Conservation (phyloP, 257 asterid species). For the Scutellaria galericulata region DNA sequence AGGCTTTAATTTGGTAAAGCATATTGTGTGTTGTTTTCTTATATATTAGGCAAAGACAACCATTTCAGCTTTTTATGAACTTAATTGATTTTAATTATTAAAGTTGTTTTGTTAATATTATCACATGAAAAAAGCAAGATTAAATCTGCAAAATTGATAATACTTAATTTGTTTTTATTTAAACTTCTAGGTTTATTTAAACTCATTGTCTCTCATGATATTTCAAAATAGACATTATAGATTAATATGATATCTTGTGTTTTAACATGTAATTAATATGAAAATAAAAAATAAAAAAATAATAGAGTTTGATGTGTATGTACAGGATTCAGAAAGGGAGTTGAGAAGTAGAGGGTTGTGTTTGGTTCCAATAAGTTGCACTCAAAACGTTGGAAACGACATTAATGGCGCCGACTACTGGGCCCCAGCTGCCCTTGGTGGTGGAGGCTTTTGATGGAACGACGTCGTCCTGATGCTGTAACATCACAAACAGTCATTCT, state of each 20-base stretch:
- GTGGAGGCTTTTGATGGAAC: slow-evolving; percentile 46
- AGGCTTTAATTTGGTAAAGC: slow-evolving; percentile 37
- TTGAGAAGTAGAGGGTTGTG: slow-evolving; percentile 85
- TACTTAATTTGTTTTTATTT: neutral
- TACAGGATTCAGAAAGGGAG: slow-evolving; percentile 59
- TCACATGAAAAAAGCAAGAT: slow-evolving; percentile 27
- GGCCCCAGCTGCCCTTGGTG: slow-evolving; percentile 50
- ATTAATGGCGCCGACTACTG: slow-evolving; percentile 59
- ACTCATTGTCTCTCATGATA: no score
- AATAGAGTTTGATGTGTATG: neutral
- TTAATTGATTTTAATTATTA: slow-evolving; percentile 31
- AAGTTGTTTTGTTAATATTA: slow-evolving; percentile 17
- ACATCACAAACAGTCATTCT: slow-evolving; percentile 59
- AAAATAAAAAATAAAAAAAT: no score
- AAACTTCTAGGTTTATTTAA: no score
- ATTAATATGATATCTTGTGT: no score
- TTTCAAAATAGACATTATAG: no score
- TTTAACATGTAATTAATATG: no score
- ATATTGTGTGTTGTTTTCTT: slow-evolving; percentile 19
- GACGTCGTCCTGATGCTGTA: slow-evolving; percentile 23
- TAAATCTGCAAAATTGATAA: slow-evolving; percentile 41
- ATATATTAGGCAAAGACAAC: slow-evolving; percentile 28
- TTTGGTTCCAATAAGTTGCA: slow-evolving; percentile 81
- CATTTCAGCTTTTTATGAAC: slow-evolving; percentile 39
- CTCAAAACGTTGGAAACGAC: slow-evolving; percentile 67